These are phyloP conservation scores for Nelumbo lutea DNA, from an alignment of 164 flowering plant species.

Conservation along the genomic window DNA sequence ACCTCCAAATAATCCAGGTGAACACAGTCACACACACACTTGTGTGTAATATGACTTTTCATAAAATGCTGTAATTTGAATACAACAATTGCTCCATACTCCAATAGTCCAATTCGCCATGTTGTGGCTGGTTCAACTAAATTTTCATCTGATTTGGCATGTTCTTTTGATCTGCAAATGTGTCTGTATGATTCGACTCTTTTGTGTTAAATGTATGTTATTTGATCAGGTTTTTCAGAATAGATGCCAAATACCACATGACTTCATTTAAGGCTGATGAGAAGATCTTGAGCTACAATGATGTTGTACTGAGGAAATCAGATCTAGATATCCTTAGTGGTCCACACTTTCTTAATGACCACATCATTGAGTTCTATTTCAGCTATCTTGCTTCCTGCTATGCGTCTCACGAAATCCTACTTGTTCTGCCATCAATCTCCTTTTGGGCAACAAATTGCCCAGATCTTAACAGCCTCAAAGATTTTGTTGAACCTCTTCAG, in stretches of 20 bases:
- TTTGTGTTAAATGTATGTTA: neutral
- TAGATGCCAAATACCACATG: slow-evolving; percentile 4
- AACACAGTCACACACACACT: too few species aligned
- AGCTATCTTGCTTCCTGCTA: slow-evolving; percentile 49
- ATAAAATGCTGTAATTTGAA: too few species aligned
- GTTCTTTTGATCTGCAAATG: too few species aligned
- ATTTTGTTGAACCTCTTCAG: slow-evolving; percentile 60
- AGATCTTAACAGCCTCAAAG: slow-evolving; percentile 34
- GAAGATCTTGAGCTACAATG: slow-evolving; percentile 78
- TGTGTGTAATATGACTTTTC: too few species aligned
- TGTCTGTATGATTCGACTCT: too few species aligned
- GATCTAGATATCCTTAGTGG: slow-evolving; percentile 72
- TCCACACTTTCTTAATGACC: slow-evolving; percentile 69
- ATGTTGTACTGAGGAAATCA: slow-evolving; percentile 68
- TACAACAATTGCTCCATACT: too few species aligned
- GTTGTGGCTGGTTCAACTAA: too few species aligned
- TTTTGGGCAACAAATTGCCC: slow-evolving; percentile 74
- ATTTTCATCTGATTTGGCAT: too few species aligned
- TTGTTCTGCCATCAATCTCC: slow-evolving; percentile 74
- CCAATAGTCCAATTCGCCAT: too few species aligned
- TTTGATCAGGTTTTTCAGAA: slow-evolving; percentile 1
- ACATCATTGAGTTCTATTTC: slow-evolving; percentile 84
- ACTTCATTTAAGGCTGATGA: slow-evolving; percentile 33
- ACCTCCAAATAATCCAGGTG: too few species aligned
- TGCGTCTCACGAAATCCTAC: slow-evolving; percentile 42